A percentile compares a stretch with the other conserved stretches of the same genome.
Conservation (phyloP, 2,329 filamentous ascomycete genomes). For the Rhynchosporium graminicola region DNA sequence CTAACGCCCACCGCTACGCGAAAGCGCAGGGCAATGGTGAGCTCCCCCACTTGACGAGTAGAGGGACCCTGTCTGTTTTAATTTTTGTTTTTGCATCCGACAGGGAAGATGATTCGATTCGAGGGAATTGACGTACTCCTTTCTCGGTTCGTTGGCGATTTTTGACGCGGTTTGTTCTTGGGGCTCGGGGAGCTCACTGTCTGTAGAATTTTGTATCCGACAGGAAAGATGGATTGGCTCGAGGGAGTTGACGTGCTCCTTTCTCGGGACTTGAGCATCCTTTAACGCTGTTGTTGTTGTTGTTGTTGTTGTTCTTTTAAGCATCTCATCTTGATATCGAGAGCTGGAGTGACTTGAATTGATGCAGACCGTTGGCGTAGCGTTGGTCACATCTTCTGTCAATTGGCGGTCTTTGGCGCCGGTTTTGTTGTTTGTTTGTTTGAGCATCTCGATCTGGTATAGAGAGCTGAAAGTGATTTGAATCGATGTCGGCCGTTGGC, state of each 20-base stretch:
- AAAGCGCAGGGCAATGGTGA: conserved; percentile 10
- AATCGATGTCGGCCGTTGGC: neutral
- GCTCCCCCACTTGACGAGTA: neutral
- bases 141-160: too few relatives aligned
- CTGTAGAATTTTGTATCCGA: too few relatives aligned
- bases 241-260: neutral
- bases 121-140: too few relatives aligned
- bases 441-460: neutral
- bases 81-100: neutral
- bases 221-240: neutral
- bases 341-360: too few relatives aligned
- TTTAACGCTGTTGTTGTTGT: neutral
- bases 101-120: conserved; percentile 2
- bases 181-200: too few relatives aligned
- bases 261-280: neutral
- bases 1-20: conserved; percentile 11
- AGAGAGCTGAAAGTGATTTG: neutral
- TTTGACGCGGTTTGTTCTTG: too few relatives aligned
- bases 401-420: neutral
- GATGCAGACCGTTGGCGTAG: neutral
- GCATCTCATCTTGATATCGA: too few relatives aligned
- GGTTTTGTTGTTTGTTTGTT: neutral
- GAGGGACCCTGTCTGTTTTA: neutral
- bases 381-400: neutral
- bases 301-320: too few relatives aligned